Conservation (phyloP, 352 stramenopile genomes). For the Pythium dissotocum region DNA sequence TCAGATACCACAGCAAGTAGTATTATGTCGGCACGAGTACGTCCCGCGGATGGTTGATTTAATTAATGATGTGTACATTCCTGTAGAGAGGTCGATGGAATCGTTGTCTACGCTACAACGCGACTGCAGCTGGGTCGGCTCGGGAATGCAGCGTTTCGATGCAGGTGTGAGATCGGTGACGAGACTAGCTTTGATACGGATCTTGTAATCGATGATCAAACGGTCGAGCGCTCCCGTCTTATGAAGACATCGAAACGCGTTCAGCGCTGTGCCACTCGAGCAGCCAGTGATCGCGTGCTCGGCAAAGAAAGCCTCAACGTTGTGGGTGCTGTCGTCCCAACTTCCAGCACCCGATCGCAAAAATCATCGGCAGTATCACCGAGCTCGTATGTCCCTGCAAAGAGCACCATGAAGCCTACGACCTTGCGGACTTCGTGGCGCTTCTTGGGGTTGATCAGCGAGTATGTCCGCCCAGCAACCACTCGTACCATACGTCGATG, state of each 20-base stretch:
- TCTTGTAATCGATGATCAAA: not conserved
- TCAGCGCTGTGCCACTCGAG: not conserved
- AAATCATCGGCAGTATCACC: not conserved
- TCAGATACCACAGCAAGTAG: too few relatives aligned
- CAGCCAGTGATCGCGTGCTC: not conserved
- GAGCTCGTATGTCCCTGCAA: not conserved
- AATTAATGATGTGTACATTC: too few relatives aligned
- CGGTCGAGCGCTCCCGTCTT: not conserved
- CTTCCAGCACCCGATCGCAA: not conserved
- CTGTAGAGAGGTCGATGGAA: too few relatives aligned
- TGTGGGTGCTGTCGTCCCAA: too few relatives aligned
- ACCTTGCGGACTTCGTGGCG: not conserved
- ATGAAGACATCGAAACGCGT: not conserved
- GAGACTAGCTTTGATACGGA: not conserved
- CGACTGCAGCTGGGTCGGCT: too few relatives aligned
- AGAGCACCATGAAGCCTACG: not conserved
- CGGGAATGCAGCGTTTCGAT: too few relatives aligned
- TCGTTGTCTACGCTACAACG: too few relatives aligned
- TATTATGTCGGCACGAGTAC: too few relatives aligned
- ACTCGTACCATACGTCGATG: not conserved
- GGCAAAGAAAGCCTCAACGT: not conserved
- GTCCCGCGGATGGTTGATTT: too few relatives aligned
- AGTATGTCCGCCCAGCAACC: not conserved
- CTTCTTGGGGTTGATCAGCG: not conserved
- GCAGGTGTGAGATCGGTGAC: not conserved